A percentile compares a stretch with the other conserved stretches of the same genome.
phyloP scores from a whole-genome alignment of 202 grass and related monocot genomes.

The Carex sylvatica region DNA sequence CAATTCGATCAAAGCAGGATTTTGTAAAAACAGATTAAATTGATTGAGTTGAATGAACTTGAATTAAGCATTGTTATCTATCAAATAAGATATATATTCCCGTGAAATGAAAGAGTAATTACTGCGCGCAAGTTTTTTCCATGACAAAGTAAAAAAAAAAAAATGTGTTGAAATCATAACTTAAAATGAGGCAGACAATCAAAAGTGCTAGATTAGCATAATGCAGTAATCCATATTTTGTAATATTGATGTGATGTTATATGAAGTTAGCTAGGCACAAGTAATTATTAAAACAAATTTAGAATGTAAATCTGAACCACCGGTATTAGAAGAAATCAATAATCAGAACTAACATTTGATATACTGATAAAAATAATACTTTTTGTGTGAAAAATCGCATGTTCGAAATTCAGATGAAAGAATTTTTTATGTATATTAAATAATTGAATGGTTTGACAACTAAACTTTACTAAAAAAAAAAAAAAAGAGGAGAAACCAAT shows the following conservation, averaged over 20 bases:
- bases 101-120: constrained; percentile 1
- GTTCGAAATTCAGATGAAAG: no score
- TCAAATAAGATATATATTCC: background rate
- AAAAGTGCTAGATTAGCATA: background rate
- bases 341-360: no score
- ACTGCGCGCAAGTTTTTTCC: background rate
- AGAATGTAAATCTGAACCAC: background rate
- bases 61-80: background rate
- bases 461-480: no score
- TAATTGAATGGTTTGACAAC: no score
- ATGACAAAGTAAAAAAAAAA: background rate
- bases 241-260: background rate
- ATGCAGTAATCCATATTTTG: background rate
- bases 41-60: background rate
- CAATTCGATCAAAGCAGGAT: background rate
- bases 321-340: background rate
- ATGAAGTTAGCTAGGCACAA: background rate
- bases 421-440: no score
- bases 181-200: background rate
- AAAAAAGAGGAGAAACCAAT: background rate
- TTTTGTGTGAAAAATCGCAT: no score
- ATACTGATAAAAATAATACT: no score
- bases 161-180: background rate
- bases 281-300: background rate
- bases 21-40: background rate